These are phyloP conservation scores for Neurospora cerealis DNA, from an alignment of 495 filamentous ascomycete genomes.

Conservation along the genomic window DNA sequence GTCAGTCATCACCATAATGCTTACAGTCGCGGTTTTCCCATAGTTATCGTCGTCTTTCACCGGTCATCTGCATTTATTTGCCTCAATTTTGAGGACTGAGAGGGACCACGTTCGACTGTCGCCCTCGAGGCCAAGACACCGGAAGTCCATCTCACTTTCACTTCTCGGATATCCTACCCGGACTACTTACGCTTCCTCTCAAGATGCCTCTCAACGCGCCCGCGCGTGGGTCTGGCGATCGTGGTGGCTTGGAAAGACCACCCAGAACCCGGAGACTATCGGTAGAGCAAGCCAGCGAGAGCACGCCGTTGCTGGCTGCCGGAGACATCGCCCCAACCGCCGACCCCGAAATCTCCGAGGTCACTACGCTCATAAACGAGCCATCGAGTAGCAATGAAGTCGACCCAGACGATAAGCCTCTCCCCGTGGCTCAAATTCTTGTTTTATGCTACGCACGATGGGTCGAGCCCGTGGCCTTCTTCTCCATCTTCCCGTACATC, in stretches of 20 bases:
- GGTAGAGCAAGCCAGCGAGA: slow-evolving; percentile 16
- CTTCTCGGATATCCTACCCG: neutral
- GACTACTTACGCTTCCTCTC: neutral
- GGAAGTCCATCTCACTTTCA: neutral
- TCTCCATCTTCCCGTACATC: slow-evolving; percentile 67
- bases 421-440: slow-evolving; percentile 51
- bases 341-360: slow-evolving; percentile 11
- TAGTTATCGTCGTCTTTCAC: neutral
- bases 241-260: neutral
- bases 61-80: neutral
- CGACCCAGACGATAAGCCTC: slow-evolving; percentile 27
- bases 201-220: neutral
- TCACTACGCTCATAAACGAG: neutral
- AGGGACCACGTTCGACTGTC: neutral
- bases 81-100: neutral
- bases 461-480: slow-evolving; percentile 68
- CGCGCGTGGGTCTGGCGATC: neutral
- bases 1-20: neutral
- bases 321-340: slow-evolving; percentile 5
- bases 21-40: neutral
- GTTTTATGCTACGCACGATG: slow-evolving; percentile 56
- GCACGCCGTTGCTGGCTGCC: slow-evolving; percentile 26
- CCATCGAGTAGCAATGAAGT: slow-evolving; percentile 4
- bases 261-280: neutral
- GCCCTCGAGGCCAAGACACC: neutral